Conservation (phyloP, 331 rosid genomes). For the Acacia pycnantha region DNA sequence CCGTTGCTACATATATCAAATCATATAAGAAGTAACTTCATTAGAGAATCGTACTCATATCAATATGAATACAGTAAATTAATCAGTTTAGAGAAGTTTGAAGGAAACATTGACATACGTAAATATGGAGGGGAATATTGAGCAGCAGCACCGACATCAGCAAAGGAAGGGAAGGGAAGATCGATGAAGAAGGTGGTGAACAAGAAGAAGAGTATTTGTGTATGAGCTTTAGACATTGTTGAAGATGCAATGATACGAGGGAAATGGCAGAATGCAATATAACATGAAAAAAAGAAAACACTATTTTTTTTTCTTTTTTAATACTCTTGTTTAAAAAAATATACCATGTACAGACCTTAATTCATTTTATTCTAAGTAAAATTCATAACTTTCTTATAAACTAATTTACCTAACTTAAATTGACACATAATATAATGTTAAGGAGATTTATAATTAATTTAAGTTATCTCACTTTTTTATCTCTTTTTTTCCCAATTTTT, state of each 20-base stretch:
- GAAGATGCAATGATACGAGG: neutral
- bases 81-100: neutral
- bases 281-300: neutral
- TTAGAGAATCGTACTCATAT: neutral
- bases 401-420: too few relatives aligned
- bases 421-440: too few relatives aligned
- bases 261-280: neutral
- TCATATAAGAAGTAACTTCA: neutral
- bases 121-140: conserved; percentile 66
- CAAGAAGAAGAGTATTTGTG: neutral
- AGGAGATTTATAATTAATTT: too few relatives aligned
- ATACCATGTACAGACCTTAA: too few relatives aligned
- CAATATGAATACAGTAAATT: neutral
- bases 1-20: conserved; percentile 46
- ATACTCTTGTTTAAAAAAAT: too few relatives aligned
- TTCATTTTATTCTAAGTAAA: too few relatives aligned
- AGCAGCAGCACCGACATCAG: conserved; percentile 69
- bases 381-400: too few relatives aligned
- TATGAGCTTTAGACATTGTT: neutral
- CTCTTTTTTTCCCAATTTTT: too few relatives aligned
- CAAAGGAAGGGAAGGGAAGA: conserved; percentile 31
- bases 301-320: neutral
- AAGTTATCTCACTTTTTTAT: too few relatives aligned
- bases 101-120: conserved; percentile 49
- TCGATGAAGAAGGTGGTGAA: neutral